phyloP scores from a whole-genome alignment of 2,329 filamentous ascomycete species.

The Trichoderma sp. region DNA sequence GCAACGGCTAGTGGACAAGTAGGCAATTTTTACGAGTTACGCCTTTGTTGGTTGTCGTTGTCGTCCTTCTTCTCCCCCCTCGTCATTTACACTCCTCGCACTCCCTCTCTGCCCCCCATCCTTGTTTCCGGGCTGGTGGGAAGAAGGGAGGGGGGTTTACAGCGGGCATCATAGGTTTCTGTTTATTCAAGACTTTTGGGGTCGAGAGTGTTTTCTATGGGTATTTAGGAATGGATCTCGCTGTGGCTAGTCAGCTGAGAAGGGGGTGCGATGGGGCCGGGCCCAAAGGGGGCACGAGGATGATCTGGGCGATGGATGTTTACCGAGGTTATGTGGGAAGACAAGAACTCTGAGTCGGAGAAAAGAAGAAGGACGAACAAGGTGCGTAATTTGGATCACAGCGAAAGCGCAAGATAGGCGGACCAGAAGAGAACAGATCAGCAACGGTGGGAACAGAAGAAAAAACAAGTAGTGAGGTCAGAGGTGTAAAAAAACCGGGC shows the following conservation, averaged over 20 bases:
- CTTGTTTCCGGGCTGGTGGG: not conserved
- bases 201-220: not conserved
- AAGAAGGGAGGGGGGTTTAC: not conserved
- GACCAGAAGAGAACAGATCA: not conserved
- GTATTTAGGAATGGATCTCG: not conserved
- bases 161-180: not conserved
- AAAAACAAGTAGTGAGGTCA: not conserved
- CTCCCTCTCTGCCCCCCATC: not conserved
- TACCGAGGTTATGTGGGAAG: not conserved
- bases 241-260: not conserved
- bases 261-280: not conserved
- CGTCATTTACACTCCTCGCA: not conserved
- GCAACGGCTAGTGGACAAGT: constrained; percentile 10
- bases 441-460: too few relatives aligned
- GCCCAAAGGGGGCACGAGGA: not conserved
- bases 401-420: not conserved
- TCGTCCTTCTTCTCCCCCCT: not conserved
- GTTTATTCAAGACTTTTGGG: not conserved
- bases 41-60: not conserved
- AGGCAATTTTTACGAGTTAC: not conserved
- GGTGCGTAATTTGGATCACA: not conserved
- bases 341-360: not conserved
- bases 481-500: not conserved
- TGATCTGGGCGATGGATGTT: not conserved
- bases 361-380: not conserved